Percentiles rank a stretch among this genome's conserved stretches.
Evolutionary conservation across 352 stramenopile species (phyloP).

Genomic region (Phytophthora idaei): DNA sequence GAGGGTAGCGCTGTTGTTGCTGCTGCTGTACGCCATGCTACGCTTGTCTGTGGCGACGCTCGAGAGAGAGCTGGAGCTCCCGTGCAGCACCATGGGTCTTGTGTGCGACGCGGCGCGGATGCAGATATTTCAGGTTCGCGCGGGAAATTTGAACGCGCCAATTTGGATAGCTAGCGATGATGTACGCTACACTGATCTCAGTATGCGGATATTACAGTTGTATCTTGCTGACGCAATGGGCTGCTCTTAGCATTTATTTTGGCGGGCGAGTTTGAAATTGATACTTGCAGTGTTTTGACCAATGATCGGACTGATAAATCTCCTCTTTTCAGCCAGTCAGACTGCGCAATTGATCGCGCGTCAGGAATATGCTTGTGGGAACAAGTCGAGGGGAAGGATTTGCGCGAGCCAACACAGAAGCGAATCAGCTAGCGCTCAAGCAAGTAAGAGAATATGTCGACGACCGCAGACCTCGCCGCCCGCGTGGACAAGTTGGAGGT

Average conservation of each 20-base stretch:
- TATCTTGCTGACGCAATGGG: too few relatives aligned
- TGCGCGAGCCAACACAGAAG: slow-evolving; percentile 18
- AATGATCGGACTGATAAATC: not conserved
- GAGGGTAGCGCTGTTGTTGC: slow-evolving; percentile 24
- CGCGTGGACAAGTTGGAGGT: slow-evolving; percentile 55
- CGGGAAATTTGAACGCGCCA: slow-evolving; percentile 16
- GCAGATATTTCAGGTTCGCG: slow-evolving; percentile 13
- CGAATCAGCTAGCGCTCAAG: slow-evolving; percentile 22
- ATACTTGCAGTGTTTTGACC: not conserved
- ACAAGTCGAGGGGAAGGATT: slow-evolving; percentile 14
- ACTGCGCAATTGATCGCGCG: not conserved
- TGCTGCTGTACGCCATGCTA: slow-evolving; percentile 22
- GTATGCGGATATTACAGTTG: slow-evolving; percentile 10
- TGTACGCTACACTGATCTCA: slow-evolving; percentile 3
- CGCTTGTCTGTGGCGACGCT: slow-evolving; percentile 30
- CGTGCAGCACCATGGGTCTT: slow-evolving; percentile 30
- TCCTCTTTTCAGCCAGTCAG: slow-evolving; percentile 25
- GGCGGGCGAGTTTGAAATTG: too few relatives aligned
- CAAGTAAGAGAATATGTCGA: slow-evolving; percentile 32
- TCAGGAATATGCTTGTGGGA: slow-evolving; percentile 31
- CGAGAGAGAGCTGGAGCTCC: slow-evolving; percentile 40
- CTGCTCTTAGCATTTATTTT: too few relatives aligned
- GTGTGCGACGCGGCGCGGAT: slow-evolving; percentile 21
- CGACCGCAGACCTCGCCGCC: slow-evolving; percentile 36
- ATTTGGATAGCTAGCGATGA: not conserved